Evolutionary conservation across 164 flowering plant genomes (phyloP), one percentile per base, ranked within the genome.

Genomic region (Liquidambar formosana): DNA sequence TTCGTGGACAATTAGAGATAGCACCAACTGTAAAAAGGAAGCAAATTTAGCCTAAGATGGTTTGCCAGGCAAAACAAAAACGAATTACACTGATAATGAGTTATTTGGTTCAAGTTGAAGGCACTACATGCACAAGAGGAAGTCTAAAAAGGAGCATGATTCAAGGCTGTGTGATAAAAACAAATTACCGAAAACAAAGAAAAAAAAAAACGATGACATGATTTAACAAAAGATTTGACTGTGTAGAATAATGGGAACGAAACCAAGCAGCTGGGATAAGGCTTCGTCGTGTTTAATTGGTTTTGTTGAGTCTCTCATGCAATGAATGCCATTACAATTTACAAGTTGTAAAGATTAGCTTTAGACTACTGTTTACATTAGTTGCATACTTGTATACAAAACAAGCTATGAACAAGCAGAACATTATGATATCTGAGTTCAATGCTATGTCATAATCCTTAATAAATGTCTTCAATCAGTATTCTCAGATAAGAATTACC

Each of bases 401-500:
- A 46, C 14, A 11, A 46, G 3, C 14, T 46, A 15, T 13, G 16
- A 12, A 46, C 49, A 46, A 46, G 49, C 16, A 11, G 49, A 46
- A 46, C 3, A 51, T 10, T 21, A 52, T 11, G 59, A 52, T 13
- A 12, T 33, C 13, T 19, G 27, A 53, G 28, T 5, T 21, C 9
- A 38, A 65, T 38, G 23, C 11, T 3, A 11, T 54, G 26, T 21
- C 13, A 21, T 19, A 54, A 54, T 54, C 19, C 57, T 54, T 22
- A 21, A 22, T 10, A 12, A 46, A 46, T 46, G 16, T 46, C 49
- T 4, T 46, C 10, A 4, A 38, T 38, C 22, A 72, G 59, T 27
- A 5, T 66, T 41, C 13, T 1, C 56, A 60, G 4, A 60, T 28
- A 68, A 53, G 8, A 13, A 49, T 65, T 62, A 88, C 93, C 93